These are phyloP conservation scores for Diaporthe humulicola DNA, from an alignment of 2,329 filamentous ascomycete genomes.

Conservation along the genomic window DNA sequence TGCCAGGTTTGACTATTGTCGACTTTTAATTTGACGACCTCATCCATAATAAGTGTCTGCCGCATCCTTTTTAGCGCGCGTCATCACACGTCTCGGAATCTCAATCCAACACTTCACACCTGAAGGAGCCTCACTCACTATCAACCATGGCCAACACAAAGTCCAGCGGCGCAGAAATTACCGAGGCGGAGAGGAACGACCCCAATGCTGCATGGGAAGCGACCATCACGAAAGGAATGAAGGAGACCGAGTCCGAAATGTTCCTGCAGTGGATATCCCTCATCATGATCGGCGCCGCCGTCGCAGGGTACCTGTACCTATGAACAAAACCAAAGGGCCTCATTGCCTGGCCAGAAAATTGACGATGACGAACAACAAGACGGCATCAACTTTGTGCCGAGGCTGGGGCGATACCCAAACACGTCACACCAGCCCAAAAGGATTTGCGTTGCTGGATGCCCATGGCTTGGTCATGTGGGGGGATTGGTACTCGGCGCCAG, in stretches of 20 bases:
- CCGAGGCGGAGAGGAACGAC: conserved; percentile 33
- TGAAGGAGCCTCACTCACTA: no score
- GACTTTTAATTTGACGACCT: neutral
- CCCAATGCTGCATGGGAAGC: conserved; percentile 38
- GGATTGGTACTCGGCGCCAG: no score
- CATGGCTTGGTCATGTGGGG: neutral
- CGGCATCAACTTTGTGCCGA: neutral
- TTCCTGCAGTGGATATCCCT: conserved; percentile 37
- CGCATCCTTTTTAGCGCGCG: no score
- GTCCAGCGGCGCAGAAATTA: conserved; percentile 32
- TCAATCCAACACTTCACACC: neutral
- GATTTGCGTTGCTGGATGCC: no score
- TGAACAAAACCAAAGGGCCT: neutral
- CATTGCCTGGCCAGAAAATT: neutral
- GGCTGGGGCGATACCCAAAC: accelerated
- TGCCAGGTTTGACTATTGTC: neutral
- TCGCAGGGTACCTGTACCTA: conserved; percentile 33
- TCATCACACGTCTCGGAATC: neutral
- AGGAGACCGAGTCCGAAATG: conserved; percentile 39
- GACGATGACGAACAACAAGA: neutral
- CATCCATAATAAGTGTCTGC: neutral
- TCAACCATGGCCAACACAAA: conserved; percentile 31
- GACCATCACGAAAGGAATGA: conserved; percentile 38
- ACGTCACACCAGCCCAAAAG: no score
- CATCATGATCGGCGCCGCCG: conserved; percentile 35